Evolutionary conservation across 495 filamentous ascomycete species (phyloP).

Genomic region (Penicillium riverlandense): DNA sequence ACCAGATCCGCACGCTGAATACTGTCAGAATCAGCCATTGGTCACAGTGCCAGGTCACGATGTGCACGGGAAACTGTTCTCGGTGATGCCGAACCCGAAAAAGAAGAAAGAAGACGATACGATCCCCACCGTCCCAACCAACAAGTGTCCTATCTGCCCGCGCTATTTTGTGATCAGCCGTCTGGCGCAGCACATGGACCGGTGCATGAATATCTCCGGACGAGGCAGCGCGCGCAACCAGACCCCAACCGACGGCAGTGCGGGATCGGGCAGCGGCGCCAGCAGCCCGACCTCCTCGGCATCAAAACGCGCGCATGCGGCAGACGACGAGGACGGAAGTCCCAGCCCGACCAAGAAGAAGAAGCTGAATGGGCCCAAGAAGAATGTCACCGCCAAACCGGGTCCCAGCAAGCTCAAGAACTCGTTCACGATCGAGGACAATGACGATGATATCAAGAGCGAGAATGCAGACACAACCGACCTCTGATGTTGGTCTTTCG

Average conservation of each 20-base stretch:
- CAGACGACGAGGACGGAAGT: constrained; percentile 31
- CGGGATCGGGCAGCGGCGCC: constrained; percentile 11
- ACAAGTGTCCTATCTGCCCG: constrained; percentile 58
- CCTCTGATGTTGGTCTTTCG: background rate
- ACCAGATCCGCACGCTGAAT: constrained; percentile 52
- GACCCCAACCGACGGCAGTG: constrained; percentile 31
- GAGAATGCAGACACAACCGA: constrained; percentile 15
- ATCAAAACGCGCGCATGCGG: constrained; percentile 28
- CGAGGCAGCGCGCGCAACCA: constrained; percentile 51
- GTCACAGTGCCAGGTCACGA: constrained; percentile 68
- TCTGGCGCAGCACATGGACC: constrained; percentile 69
- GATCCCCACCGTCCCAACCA: constrained; percentile 51
- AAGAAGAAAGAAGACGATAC: constrained; percentile 38
- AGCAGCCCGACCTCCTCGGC: constrained; percentile 30
- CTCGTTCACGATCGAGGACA: constrained; percentile 23
- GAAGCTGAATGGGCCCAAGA: constrained; percentile 35
- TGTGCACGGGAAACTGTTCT: constrained; percentile 75
- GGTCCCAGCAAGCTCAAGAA: constrained; percentile 42
- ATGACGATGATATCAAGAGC: constrained; percentile 22
- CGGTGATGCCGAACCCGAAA: constrained; percentile 49
- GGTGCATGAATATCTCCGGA: constrained; percentile 71
- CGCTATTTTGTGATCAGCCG: constrained; percentile 53
- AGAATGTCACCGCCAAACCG: constrained; percentile 31
- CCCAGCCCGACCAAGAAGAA: constrained; percentile 39
- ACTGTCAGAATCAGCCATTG: constrained; percentile 72